Conservation (phyloP, 2,329 filamentous ascomycete species). For the Pezicula neosporulosa region DNA sequence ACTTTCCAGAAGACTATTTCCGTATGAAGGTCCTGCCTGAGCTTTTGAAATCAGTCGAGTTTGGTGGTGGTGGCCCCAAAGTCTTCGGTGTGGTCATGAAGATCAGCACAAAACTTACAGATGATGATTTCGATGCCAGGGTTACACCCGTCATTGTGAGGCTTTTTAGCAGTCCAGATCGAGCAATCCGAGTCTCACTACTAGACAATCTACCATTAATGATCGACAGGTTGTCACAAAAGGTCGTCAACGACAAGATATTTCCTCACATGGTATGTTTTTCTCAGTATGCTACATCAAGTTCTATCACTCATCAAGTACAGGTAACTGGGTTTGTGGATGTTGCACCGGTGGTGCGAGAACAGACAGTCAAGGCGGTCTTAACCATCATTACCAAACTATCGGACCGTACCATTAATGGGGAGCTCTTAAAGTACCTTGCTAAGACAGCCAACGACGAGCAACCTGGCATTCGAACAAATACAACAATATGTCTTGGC, state of each 20-base stretch:
- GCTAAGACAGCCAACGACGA: slow-evolving; percentile 98
- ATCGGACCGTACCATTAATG: slow-evolving; percentile 89
- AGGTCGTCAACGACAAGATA: slow-evolving; percentile 91
- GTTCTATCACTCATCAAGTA: slow-evolving; percentile 10
- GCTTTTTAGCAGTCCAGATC: slow-evolving; percentile 85
- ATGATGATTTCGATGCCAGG: slow-evolving; percentile 83
- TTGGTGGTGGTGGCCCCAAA: slow-evolving; percentile 90
- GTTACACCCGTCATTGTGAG: slow-evolving; percentile 85
- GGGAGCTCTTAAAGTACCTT: slow-evolving; percentile 83
- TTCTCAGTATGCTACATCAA: background rate
- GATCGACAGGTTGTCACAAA: slow-evolving; percentile 86
- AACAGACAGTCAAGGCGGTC: slow-evolving; percentile 94
- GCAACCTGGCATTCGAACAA: slow-evolving; percentile 93
- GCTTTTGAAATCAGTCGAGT: slow-evolving; percentile 97
- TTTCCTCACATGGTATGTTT: slow-evolving; percentile 80
- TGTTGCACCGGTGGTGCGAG: slow-evolving; percentile 82
- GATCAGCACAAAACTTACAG: slow-evolving; percentile 80
- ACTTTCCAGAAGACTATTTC: slow-evolving; percentile 97
- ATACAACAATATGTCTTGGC: slow-evolving; percentile 95
- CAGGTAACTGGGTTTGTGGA: slow-evolving; percentile 94
- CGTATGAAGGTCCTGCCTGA: slow-evolving; percentile 96
- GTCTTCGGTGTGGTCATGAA: slow-evolving; percentile 87
- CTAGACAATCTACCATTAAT: slow-evolving; percentile 85
- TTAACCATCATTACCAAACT: slow-evolving; percentile 84
- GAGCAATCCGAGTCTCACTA: slow-evolving; percentile 86